phyloP scores from a whole-genome alignment of 805 yeast species.

The Candida sakaeoensis region DNA sequence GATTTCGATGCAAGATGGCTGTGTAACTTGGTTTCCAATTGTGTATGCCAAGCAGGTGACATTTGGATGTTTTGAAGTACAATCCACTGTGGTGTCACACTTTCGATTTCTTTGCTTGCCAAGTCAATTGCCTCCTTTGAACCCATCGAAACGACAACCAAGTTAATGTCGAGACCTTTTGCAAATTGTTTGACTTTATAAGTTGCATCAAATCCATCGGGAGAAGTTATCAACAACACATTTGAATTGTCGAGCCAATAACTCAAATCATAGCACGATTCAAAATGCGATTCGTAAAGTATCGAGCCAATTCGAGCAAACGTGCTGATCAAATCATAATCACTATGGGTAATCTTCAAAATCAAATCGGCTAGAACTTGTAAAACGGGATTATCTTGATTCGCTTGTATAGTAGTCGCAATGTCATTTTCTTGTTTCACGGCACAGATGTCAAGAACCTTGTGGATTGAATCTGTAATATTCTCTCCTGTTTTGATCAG shows the following conservation, averaged over 20 bases:
- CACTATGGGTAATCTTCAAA: constrained; percentile 6
- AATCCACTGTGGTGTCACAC: constrained; percentile 60
- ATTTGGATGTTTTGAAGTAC: constrained; percentile 78
- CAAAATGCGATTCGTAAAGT: constrained; percentile 13
- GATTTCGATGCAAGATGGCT: constrained; percentile 32
- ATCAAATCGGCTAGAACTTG: constrained; percentile 14
- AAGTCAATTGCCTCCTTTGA: constrained; percentile 58
- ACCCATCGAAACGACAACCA: constrained; percentile 65
- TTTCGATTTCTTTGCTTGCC: constrained; percentile 52
- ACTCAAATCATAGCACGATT: constrained; percentile 29
- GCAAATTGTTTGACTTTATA: constrained; percentile 49
- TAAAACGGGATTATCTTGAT: constrained; percentile 18
- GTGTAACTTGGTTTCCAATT: constrained; percentile 48
- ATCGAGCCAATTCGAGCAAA: constrained; percentile 6
- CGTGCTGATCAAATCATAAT: constrained; percentile 3
- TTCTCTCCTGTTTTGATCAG: neutral
- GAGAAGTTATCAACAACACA: constrained; percentile 46
- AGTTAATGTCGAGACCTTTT: constrained; percentile 14
- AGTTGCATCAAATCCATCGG: constrained; percentile 67
- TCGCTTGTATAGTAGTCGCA: constrained; percentile 9
- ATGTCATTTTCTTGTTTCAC: constrained; percentile 9
- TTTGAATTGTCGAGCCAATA: constrained; percentile 29
- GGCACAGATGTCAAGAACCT: constrained; percentile 8
- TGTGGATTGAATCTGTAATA: neutral
- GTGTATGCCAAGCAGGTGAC: constrained; percentile 59